phyloP scores from a whole-genome alignment of 2,329 filamentous ascomycete species.

The Chrysosporium queenslandicum region DNA sequence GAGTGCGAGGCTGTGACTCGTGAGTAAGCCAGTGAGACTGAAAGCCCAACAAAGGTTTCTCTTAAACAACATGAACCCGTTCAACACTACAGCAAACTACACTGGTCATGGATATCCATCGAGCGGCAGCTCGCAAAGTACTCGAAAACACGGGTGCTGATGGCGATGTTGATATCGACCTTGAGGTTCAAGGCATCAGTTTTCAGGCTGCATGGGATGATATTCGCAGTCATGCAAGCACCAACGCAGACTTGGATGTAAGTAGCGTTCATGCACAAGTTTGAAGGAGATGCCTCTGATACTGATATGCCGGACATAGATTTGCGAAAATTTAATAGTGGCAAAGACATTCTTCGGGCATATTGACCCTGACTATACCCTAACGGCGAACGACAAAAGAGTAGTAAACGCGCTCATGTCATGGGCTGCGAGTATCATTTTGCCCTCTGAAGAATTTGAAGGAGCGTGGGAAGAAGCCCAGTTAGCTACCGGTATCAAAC shows the following conservation, averaged over 20 bases:
- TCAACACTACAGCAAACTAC: too few species aligned
- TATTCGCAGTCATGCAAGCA: conserved; percentile 21
- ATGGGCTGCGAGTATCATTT: conserved; percentile 26
- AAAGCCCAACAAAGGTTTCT: too few species aligned
- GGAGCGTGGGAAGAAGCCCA: conserved; percentile 22
- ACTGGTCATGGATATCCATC: conserved; percentile 16
- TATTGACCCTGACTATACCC: conserved; percentile 13
- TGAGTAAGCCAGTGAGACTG: too few species aligned
- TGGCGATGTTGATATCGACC: background rate
- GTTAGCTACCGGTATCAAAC: conserved; percentile 17
- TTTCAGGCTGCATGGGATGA: conserved; percentile 24
- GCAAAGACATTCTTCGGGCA: conserved; percentile 21
- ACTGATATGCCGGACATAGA: conserved; percentile 20
- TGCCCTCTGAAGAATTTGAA: conserved; percentile 29
- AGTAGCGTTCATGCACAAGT: background rate
- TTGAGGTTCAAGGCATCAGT: conserved; percentile 1
- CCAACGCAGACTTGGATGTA: conserved; percentile 20
- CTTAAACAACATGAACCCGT: too few species aligned
- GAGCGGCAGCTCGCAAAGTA: conserved; percentile 8
- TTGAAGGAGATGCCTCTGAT: background rate
- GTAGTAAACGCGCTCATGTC: conserved; percentile 24
- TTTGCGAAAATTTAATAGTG: conserved; percentile 27
- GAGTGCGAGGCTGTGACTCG: too few species aligned
- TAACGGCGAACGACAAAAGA: conserved; percentile 20
- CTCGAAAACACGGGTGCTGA: conserved; percentile 5